Evolutionary conservation across 345 rosid species (phyloP).

Genomic region (Psidium guajava): DNA sequence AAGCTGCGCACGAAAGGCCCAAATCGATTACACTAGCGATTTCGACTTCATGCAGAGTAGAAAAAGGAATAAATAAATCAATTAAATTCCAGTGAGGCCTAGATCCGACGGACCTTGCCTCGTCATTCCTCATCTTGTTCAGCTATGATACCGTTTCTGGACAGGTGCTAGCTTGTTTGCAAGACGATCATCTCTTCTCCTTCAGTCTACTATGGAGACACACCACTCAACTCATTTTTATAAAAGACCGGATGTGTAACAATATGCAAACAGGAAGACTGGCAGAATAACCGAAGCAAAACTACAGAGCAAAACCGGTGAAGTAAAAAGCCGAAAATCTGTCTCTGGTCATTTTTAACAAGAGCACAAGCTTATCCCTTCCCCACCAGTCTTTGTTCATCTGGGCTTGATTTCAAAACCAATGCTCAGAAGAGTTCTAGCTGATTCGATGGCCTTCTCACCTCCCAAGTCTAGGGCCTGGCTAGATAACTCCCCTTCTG

Average conservation of each 20-base stretch:
- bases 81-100: background rate
- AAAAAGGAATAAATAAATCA: too few relatives aligned
- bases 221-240: background rate
- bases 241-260: background rate
- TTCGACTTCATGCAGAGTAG: too few relatives aligned
- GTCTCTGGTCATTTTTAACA: background rate
- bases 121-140: background rate
- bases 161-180: background rate
- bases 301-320: background rate
- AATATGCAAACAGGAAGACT: background rate
- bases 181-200: background rate
- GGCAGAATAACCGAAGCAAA: background rate
- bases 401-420: slow-evolving; percentile 92
- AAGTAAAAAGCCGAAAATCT: background rate
- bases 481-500: slow-evolving; percentile 44
- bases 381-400: slow-evolving; percentile 8
- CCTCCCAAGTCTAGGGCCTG: slow-evolving; percentile 62
- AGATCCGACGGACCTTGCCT: background rate
- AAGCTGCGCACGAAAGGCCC: too few relatives aligned
- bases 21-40: too few relatives aligned
- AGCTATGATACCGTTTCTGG: background rate
- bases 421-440: slow-evolving; percentile 82
- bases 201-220: background rate
- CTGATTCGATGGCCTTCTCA: slow-evolving; percentile 84
- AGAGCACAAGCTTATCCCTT: background rate